Evolutionary conservation across 2,329 filamentous ascomycete genomes (phyloP).

Genomic region (Bipolaris zeicola): DNA sequence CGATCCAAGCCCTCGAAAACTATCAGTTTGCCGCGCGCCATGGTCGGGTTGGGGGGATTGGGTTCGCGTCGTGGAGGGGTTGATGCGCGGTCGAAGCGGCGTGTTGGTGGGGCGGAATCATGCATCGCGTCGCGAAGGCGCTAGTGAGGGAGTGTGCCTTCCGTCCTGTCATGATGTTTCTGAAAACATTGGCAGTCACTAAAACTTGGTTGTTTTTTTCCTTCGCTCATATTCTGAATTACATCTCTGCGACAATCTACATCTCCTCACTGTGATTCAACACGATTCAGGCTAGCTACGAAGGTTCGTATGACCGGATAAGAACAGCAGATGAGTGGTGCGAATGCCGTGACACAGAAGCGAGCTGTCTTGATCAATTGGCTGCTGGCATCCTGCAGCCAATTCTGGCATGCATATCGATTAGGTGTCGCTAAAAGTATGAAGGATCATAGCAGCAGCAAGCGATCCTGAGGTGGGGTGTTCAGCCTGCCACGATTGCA

Average conservation of each 20-base stretch:
- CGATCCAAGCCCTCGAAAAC: slow-evolving; percentile 89
- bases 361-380: too few species aligned
- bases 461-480: neutral
- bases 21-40: slow-evolving; percentile 71
- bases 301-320: neutral
- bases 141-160: neutral
- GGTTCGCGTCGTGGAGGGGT: neutral
- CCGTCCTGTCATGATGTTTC: neutral
- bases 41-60: slow-evolving; percentile 10
- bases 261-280: neutral
- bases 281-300: neutral
- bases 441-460: too few species aligned
- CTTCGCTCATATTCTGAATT: neutral
- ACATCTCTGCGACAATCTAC: neutral
- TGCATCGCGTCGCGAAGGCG: neutral
- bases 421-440: too few species aligned
- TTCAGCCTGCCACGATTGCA: too few species aligned
- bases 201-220: neutral
- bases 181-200: neutral
- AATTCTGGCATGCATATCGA: too few species aligned
- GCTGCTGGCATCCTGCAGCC: too few species aligned
- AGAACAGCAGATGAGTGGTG: neutral
- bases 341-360: neutral
- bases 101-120: slow-evolving; percentile 4
- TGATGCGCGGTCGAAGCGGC: slow-evolving; percentile 2